Conservation (phyloP, 2,329 filamentous ascomycete genomes). For the Raffaelea ambrosiae region DNA sequence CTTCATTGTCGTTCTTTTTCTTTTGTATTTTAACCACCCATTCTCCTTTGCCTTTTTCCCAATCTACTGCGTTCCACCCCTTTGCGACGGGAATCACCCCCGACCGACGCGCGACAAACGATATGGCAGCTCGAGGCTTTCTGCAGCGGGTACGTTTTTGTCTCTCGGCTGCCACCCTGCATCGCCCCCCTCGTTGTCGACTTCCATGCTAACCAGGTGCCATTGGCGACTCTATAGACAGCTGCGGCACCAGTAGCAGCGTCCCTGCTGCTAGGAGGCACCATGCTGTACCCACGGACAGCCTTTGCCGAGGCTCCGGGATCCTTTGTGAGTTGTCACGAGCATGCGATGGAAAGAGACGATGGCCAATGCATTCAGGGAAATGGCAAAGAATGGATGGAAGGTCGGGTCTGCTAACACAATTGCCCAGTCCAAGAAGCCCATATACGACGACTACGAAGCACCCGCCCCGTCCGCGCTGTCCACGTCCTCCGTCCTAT, state of each 20-base stretch:
- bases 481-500: not conserved
- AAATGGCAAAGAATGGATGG: no score
- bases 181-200: not conserved
- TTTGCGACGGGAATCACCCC: no score
- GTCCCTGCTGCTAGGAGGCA: slow-evolving; percentile 38
- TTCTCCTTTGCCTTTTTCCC: not conserved
- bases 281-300: slow-evolving; percentile 37
- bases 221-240: slow-evolving; percentile 27
- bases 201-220: not conserved
- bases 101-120: slow-evolving; percentile 20
- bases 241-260: slow-evolving; percentile 45
- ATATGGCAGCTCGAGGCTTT: slow-evolving; percentile 55
- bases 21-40: not conserved
- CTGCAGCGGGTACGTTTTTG: slow-evolving; percentile 40
- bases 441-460: slow-evolving; percentile 73
- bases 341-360: not conserved
- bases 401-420: not conserved
- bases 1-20: not conserved
- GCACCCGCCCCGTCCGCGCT: slow-evolving; percentile 13
- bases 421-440: slow-evolving; percentile 43
- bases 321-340: slow-evolving; percentile 11
- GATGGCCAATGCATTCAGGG: not conserved
- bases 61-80: no score
- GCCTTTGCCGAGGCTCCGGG: slow-evolving; percentile 43
- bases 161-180: not conserved